phyloP scores from a whole-genome alignment of 129 eudicot species.

The Tanacetum coccineum region DNA sequence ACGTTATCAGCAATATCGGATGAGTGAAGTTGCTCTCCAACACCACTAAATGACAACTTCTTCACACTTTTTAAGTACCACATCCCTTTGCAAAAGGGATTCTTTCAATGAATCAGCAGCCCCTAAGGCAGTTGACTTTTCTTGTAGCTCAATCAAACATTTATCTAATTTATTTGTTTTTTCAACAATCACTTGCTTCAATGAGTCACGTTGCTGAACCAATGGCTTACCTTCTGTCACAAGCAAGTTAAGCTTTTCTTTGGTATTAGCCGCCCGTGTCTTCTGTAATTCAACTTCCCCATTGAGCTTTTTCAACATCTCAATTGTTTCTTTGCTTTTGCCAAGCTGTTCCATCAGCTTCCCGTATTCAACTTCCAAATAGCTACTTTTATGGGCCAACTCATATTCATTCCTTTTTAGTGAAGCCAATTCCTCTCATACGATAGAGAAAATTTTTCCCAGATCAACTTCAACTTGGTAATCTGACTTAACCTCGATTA shows the following conservation, averaged over 20 bases:
- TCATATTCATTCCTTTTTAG: slow-evolving; percentile 49
- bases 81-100: slow-evolving; percentile 44
- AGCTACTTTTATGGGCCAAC: slow-evolving; percentile 39
- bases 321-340: slow-evolving; percentile 32
- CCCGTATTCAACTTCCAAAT: slow-evolving; percentile 44
- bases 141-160: too few relatives aligned
- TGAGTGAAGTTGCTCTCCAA: slow-evolving; percentile 27
- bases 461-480: slow-evolving; percentile 35
- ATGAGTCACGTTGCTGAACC: too few relatives aligned
- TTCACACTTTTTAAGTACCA: slow-evolving; percentile 48
- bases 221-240: too few relatives aligned
- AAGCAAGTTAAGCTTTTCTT: too few relatives aligned
- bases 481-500: slow-evolving; percentile 48
- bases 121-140: too few relatives aligned
- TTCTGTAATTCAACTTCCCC: slow-evolving; percentile 73
- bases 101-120: too few relatives aligned
- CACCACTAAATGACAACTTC: slow-evolving; percentile 27
- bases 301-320: slow-evolving; percentile 39
- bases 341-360: slow-evolving; percentile 49
- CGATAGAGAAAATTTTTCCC: slow-evolving; percentile 33
- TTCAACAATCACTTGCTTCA: too few relatives aligned
- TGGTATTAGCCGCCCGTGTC: slow-evolving; percentile 43
- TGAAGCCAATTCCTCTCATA: slow-evolving; percentile 43
- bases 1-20: neutral
- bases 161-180: too few relatives aligned